These are phyloP conservation scores for Eremothecium coryli DNA, from an alignment of 1,139 yeast genomes.

Conservation along the genomic window DNA sequence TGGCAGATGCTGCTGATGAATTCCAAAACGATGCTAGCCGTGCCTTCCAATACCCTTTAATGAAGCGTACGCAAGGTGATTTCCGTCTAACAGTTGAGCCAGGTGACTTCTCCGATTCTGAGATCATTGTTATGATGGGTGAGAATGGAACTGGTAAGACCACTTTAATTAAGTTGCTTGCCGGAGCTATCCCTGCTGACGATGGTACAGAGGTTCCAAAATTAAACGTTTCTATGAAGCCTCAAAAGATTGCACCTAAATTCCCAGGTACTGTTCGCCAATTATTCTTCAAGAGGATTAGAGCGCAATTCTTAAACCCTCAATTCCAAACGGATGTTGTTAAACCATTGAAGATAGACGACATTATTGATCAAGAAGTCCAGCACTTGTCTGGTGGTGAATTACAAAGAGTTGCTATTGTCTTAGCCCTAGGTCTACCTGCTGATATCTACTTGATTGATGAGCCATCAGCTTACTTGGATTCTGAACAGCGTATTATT, in stretches of 20 bases:
- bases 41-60: slow-evolving; percentile 65
- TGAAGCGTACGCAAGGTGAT: slow-evolving; percentile 92
- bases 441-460: slow-evolving; percentile 96
- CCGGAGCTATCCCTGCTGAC: slow-evolving; percentile 87
- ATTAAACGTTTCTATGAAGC: slow-evolving; percentile 91
- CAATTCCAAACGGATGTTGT: slow-evolving; percentile 98
- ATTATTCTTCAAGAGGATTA: slow-evolving; percentile 88
- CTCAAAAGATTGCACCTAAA: slow-evolving; percentile 97
- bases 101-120: slow-evolving; percentile 93
- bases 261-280: slow-evolving; percentile 98
- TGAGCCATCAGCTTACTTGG: slow-evolving; percentile 97
- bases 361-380: slow-evolving; percentile 93
- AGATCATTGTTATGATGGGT: slow-evolving; percentile 98
- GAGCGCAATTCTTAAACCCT: slow-evolving; percentile 88
- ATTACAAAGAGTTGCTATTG: slow-evolving; percentile 97
- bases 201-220: slow-evolving; percentile 70
- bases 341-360: slow-evolving; percentile 88
- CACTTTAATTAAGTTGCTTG: slow-evolving; percentile 87
- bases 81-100: slow-evolving; percentile 70
- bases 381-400: slow-evolving; percentile 99
- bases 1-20: slow-evolving; percentile 84
- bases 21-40: slow-evolving; percentile 69
- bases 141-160: slow-evolving; percentile 99
- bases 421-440: slow-evolving; percentile 82
- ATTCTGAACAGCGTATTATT: slow-evolving; percentile 98